Evolutionary conservation across 805 yeast species (phyloP).

Genomic region (Tetrapisispora iriomotensis): DNA sequence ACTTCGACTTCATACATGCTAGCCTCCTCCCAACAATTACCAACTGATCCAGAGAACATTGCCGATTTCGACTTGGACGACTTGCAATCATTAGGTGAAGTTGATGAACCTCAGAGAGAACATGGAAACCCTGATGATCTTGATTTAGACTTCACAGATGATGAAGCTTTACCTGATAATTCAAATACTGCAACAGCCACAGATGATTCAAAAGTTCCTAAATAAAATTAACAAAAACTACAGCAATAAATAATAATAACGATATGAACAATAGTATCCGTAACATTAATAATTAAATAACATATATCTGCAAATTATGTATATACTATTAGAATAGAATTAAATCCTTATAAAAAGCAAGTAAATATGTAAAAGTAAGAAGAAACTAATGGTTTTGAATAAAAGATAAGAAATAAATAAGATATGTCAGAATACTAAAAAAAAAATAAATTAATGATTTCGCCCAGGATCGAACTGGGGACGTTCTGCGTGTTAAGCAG

Average conservation of each 20-base stretch:
- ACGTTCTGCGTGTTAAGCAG: slow-evolving; percentile 99
- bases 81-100: slow-evolving; percentile 35
- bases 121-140: slow-evolving; percentile 20
- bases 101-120: slow-evolving; percentile 33
- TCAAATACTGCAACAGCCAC: neutral
- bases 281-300: too few relatives aligned
- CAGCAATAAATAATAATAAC: too few relatives aligned
- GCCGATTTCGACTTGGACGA: slow-evolving; percentile 60
- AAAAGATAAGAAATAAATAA: neutral
- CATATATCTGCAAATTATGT: too few relatives aligned
- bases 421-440: too few relatives aligned
- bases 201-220: neutral
- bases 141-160: slow-evolving; percentile 27
- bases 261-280: too few relatives aligned
- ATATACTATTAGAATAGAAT: too few relatives aligned
- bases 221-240: neutral
- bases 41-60: slow-evolving; percentile 64
- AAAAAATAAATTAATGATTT: slow-evolving; percentile 47
- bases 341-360: too few relatives aligned
- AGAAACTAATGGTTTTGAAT: too few relatives aligned
- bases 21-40: slow-evolving; percentile 88
- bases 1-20: slow-evolving; percentile 89
- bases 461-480: slow-evolving; percentile 99
- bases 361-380: too few relatives aligned
- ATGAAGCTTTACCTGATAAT: slow-evolving; percentile 11